Evolutionary conservation across 768 basidiomycete genomes (phyloP), one percentile per base, ranked within the genome.

Genomic region (Pleurotus cornucopiae): DNA sequence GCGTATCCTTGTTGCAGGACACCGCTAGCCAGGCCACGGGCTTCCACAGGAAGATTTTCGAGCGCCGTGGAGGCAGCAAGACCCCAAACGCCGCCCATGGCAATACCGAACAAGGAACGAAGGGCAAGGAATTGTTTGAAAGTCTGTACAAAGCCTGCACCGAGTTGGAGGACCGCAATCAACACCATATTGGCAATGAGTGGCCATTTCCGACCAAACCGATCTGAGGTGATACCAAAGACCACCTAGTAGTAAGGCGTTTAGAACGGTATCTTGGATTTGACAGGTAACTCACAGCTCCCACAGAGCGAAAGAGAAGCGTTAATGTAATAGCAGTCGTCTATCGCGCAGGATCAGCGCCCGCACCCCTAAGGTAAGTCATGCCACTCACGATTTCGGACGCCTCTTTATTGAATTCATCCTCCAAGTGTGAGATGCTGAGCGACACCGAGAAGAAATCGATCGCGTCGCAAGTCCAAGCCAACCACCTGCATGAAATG

Each of bases 191-290:
- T 94, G 60, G 63, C 60, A 25, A 96, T 83, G 4, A 95, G 76
- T 3, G 94, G 94, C 94, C 94, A 98, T 77, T 95, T 96, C 25
- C 95, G 82, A 3, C 95, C 95, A 67, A 77, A 96, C 3, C 95
- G 83, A 67, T 97, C 95, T 1, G 89, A 89, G n/a, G 88, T 62
- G 43, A 94, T 67, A 46, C 93, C 94, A 61, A 96, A 94, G 61
- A 94, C 72, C 48, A 93, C 62, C 76, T 77, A 40, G 37, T 54
- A 59, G 47, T 46, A 41, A 18, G 18, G 26, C 51, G 39, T 6
- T 21, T n/a, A 55, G 73, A 73, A 37, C 54, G 47, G 37, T 14
- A 39, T 16, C 21, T 54, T 16, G 11, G 49, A 57, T 61, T 78
- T 55, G 12, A n/a, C 18, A 41, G 44, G 34, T 23, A 25, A 46